Evolutionary conservation across 805 yeast genomes (phyloP).

Genomic region (Candida bentonensis): DNA sequence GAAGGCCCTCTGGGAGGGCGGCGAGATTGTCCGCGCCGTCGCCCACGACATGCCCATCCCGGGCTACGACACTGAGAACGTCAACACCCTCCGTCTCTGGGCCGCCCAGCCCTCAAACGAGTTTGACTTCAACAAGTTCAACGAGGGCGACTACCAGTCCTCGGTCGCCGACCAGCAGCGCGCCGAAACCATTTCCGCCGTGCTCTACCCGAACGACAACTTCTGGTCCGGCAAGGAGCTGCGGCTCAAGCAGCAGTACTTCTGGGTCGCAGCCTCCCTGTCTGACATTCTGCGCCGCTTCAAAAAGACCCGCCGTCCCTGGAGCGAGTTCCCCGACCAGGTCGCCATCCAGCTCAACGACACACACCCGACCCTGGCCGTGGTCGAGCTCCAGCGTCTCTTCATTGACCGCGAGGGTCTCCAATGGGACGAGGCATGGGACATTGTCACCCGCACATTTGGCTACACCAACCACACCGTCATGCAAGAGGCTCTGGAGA

Average conservation of each 20-base stretch:
- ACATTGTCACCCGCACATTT: constrained; percentile 62
- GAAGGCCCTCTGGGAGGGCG: constrained; percentile 55
- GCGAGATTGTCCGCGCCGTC: constrained; percentile 77
- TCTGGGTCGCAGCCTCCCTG: constrained; percentile 92
- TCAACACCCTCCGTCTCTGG: constrained; percentile 86
- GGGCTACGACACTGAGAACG: constrained; percentile 63
- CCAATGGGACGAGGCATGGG: constrained; percentile 78
- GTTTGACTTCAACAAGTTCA: constrained; percentile 82
- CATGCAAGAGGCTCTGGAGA: constrained; percentile 87
- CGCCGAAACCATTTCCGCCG: constrained; percentile 88
- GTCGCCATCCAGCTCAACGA: constrained; percentile 89
- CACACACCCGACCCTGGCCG: constrained; percentile 86
- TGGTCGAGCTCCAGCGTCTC: constrained; percentile 79
- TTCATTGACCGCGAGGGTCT: constrained; percentile 72
- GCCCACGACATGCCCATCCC: constrained; percentile 91
- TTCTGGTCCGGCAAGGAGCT: constrained; percentile 83
- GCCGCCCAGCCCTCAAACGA: constrained; percentile 79
- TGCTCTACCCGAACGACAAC: constrained; percentile 86
- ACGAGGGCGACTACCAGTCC: constrained; percentile 77
- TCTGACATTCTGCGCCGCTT: constrained; percentile 84
- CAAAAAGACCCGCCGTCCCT: constrained; percentile 60
- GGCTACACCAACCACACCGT: constrained; percentile 94
- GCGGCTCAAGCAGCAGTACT: constrained; percentile 87
- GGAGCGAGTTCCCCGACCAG: constrained; percentile 73
- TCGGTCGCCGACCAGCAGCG: constrained; percentile 75